These are phyloP conservation scores for Thalia dealbata DNA, from an alignment of 176 grass and related monocot species.

Conservation along the genomic window DNA sequence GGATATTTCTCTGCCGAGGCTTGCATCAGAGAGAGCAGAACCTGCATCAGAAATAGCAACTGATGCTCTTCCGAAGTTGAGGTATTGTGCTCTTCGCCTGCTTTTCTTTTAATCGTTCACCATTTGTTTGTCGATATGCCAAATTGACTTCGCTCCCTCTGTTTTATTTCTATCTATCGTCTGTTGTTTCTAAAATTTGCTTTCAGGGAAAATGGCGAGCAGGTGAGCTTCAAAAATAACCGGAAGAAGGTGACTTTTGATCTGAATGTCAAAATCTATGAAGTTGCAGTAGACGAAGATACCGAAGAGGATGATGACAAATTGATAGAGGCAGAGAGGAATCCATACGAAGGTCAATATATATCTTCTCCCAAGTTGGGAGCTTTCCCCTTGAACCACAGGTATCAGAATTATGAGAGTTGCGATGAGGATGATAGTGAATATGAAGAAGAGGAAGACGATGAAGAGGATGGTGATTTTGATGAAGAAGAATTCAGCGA, in stretches of 20 bases:
- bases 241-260: slow-evolving; percentile 98
- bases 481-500: slow-evolving; percentile 36
- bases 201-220: slow-evolving; percentile 51
- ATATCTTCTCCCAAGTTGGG: slow-evolving; percentile 27
- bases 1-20: slow-evolving; percentile 13
- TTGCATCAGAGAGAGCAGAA: slow-evolving; percentile 9
- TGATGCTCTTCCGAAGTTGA: slow-evolving; percentile 34
- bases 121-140: background rate
- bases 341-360: slow-evolving; percentile 20
- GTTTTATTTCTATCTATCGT: background rate
- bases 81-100: background rate
- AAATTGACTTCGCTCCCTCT: background rate
- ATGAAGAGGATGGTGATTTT: slow-evolving; percentile 35
- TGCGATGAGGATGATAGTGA: slow-evolving; percentile 34
- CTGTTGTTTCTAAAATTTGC: background rate
- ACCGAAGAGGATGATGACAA: slow-evolving; percentile 17
- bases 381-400: slow-evolving; percentile 67
- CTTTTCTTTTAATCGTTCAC: background rate
- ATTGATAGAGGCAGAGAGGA: slow-evolving; percentile 2
- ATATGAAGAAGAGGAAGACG: slow-evolving; percentile 39
- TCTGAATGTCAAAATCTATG: slow-evolving; percentile 64
- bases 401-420: slow-evolving; percentile 55
- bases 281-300: slow-evolving; percentile 15
- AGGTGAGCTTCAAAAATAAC: slow-evolving; percentile 34
- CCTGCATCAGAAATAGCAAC: slow-evolving; percentile 24